Conservation (phyloP, 2,329 filamentous ascomycete species). For the Hyphodiscus sp. region DNA sequence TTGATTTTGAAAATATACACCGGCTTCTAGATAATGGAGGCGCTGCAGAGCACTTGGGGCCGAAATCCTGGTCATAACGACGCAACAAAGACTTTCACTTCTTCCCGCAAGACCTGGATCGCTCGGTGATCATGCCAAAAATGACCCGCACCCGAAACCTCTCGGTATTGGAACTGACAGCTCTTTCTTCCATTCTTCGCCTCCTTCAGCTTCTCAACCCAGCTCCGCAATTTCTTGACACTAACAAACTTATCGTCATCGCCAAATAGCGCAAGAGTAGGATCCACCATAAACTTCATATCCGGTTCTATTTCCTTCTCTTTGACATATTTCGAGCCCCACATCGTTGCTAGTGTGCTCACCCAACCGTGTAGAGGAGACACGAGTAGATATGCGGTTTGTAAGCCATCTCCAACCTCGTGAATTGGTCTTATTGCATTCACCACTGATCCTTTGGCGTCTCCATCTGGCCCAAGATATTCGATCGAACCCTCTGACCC, state of each 20-base stretch:
- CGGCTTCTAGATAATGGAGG: not conserved
- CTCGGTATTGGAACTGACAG: conserved; percentile 34
- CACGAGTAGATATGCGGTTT: conserved; percentile 56
- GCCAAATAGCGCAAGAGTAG: conserved; percentile 68
- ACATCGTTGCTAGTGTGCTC: conserved; percentile 55
- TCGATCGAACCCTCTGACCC: conserved; percentile 12
- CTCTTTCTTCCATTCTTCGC: conserved; percentile 3
- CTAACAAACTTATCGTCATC: conserved; percentile 69
- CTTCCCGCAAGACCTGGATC: conserved; percentile 15
- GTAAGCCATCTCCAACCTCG: conserved; percentile 16
- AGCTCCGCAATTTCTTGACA: conserved; percentile 55
- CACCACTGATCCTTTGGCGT: not conserved
- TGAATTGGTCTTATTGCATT: conserved; percentile 9
- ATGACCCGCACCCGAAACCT: conserved; percentile 44
- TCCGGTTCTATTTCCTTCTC: conserved; percentile 33
- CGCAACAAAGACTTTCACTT: conserved; percentile 18
- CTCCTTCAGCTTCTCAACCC: conserved; percentile 50
- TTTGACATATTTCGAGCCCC: conserved; percentile 13
- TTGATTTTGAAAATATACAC: too few relatives aligned
- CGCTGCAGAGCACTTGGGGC: not conserved
- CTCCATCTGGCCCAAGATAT: not conserved
- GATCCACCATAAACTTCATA: conserved; percentile 49
- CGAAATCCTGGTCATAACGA: conserved; percentile 2
- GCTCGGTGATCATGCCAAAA: conserved; percentile 38
- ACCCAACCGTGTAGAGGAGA: conserved; percentile 59